These are phyloP conservation scores for Lichtheimia corymbifera DNA, from an alignment of 371 early-diverging fungal genomes.

Conservation along the genomic window DNA sequence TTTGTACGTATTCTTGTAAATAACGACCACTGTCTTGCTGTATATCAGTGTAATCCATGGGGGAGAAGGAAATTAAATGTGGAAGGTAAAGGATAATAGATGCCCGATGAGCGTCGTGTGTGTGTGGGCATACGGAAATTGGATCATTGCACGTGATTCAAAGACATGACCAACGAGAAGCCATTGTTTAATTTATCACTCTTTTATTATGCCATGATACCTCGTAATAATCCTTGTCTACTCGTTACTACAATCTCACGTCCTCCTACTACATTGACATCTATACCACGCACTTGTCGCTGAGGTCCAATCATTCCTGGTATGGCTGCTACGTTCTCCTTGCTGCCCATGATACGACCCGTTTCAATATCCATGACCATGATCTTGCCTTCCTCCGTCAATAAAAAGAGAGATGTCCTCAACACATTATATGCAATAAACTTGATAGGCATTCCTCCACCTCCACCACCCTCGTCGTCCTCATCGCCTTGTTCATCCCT, in stretches of 20 bases:
- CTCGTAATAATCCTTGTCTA: slow-evolving; percentile 43
- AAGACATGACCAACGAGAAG: no score
- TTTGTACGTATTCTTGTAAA: slow-evolving; percentile 46
- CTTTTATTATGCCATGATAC: slow-evolving; percentile 8
- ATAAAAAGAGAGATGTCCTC: slow-evolving; percentile 38
- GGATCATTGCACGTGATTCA: no score
- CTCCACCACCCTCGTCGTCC: neutral
- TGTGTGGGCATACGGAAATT: no score
- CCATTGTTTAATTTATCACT: no score
- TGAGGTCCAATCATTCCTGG: slow-evolving; percentile 13
- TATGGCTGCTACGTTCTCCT: slow-evolving; percentile 32
- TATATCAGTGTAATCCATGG: slow-evolving; percentile 27
- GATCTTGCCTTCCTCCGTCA: slow-evolving; percentile 50
- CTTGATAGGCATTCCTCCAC: slow-evolving; percentile 34
- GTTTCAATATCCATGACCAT: slow-evolving; percentile 51
- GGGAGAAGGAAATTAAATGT: slow-evolving; percentile 2
- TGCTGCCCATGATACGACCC: slow-evolving; percentile 34
- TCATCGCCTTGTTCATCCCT: slow-evolving; percentile 4
- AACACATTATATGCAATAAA: slow-evolving; percentile 52
- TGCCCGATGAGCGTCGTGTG: no score
- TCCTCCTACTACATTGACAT: slow-evolving; percentile 48
- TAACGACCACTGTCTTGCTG: slow-evolving; percentile 49
- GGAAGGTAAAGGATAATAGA: no score
- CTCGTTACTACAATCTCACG: slow-evolving; percentile 47
- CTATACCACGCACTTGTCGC: slow-evolving; percentile 37